Base-by-base conservation (phyloP, 2,329 filamentous ascomycete genomes). In the Microcyclospora tardicrescens region DNA sequence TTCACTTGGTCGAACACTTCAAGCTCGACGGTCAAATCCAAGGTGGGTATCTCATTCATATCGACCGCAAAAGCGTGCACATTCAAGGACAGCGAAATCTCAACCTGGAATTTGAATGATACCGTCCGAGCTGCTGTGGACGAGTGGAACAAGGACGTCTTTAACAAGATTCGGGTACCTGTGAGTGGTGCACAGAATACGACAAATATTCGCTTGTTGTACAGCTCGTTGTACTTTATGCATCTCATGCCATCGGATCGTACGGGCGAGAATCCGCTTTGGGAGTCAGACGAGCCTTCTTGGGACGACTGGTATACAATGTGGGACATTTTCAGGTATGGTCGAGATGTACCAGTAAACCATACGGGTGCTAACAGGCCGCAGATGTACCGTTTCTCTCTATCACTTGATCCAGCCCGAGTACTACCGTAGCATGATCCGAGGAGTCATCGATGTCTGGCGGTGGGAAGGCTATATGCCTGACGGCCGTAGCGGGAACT, bases 291-390 rank as follows among this genome's bases (percentile, higher is more conserved):
- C 0, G 79, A 84, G 54, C 79, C 79, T 2, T 82, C 81, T 50
- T 84, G 80, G 50, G 75, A 81, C 42, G 79, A 84, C 42, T 73
- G 79, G 12, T 82, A 81, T 51, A 83, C 79, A 0, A 69, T 79
- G 15, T 84, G 80, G 79, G 61, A 67, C 45, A 56, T 67, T 51
- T 79, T 81, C 55, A 72, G 79, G n/a, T n/a, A n/a, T n/a, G n/a
- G n/a, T n/a, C n/a, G n/a, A n/a, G n/a, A n/a, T n/a, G n/a, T n/a
- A n/a, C n/a, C n/a, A n/a, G n/a, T n/a, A n/a, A n/a, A n/a, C n/a
- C n/a, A n/a, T n/a, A n/a, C n/a, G n/a, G n/a, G n/a, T n/a, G n/a
- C n/a, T n/a, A n/a, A n/a, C n/a, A n/a, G n/a, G n/a, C n/a, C n/a
- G n/a, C n/a, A n/a, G n/a, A 15, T 82, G 75, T 53, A 72, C 73